A percentile compares a stretch with the other conserved stretches of the same genome.
Evolutionary conservation across 257 asterid species (phyloP).

Genomic region (Solanum pennellii): DNA sequence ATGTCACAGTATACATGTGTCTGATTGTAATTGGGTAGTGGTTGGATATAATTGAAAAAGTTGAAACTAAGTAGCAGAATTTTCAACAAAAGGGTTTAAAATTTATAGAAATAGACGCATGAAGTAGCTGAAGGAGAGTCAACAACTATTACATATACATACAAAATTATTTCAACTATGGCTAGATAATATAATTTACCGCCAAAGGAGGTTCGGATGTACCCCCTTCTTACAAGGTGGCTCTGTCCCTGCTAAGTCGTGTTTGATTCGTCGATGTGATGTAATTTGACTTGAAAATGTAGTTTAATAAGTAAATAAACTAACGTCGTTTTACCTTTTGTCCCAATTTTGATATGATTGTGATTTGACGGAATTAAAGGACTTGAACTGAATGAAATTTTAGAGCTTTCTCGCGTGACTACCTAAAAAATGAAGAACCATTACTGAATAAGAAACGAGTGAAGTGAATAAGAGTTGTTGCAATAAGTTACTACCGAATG

Average conservation of each 20-base stretch:
- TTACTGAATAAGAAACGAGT: too few species aligned
- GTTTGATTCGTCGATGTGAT: background rate
- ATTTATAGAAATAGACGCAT: too few species aligned
- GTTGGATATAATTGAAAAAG: too few species aligned
- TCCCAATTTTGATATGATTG: background rate
- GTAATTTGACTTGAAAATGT: background rate
- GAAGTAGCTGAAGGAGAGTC: too few species aligned
- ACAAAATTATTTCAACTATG: too few species aligned
- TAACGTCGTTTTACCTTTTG: rapidly evolving
- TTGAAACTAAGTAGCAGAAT: background rate
- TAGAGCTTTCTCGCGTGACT: background rate
- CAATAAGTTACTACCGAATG: background rate
- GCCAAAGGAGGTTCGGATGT: too few species aligned
- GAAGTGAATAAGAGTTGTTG: background rate
- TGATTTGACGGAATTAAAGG: too few species aligned
- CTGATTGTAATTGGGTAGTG: background rate
- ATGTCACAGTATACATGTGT: background rate
- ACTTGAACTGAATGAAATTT: too few species aligned
- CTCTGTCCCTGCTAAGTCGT: rapidly evolving
- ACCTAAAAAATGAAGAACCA: background rate
- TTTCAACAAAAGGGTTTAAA: too few species aligned
- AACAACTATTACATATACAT: too few species aligned
- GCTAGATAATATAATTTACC: too few species aligned
- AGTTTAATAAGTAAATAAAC: background rate
- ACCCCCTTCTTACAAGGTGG: too few species aligned